These are phyloP conservation scores for Allomyces macrogynus DNA, from an alignment of 192 early-diverging fungal genomes.

Conservation along the genomic window DNA sequence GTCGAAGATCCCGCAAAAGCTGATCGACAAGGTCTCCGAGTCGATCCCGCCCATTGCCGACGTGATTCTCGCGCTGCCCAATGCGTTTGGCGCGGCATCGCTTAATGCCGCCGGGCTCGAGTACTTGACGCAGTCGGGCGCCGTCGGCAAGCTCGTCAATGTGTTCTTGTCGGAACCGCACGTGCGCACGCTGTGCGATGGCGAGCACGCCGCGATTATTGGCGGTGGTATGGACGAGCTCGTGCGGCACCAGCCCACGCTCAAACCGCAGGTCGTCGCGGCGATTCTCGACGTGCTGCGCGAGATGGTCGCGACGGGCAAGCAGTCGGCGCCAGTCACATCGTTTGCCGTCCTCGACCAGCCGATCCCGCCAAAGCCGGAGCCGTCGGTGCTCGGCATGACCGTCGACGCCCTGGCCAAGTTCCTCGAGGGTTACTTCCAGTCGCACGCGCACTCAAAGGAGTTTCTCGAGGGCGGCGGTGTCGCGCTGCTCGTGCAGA, in stretches of 20 bases:
- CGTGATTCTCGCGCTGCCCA: conserved; percentile 56
- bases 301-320: conserved; percentile 27
- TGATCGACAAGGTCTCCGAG: conserved; percentile 44
- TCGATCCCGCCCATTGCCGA: conserved; percentile 66
- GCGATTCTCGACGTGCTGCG: conserved; percentile 43
- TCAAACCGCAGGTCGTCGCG: conserved; percentile 55
- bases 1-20: conserved; percentile 57
- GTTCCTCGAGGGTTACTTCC: conserved; percentile 73
- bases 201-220: conserved; percentile 60
- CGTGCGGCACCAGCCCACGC: conserved; percentile 77
- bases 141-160: conserved; percentile 50
- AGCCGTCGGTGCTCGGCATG: conserved; percentile 15
- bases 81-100: conserved; percentile 89
- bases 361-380: background rate
- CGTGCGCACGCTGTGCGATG: conserved; percentile 54
- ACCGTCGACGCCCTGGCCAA: conserved; percentile 17
- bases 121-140: conserved; percentile 47
- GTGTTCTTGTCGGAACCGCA: conserved; percentile 57
- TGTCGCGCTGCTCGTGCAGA: conserved; percentile 34
- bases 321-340: too few species aligned
- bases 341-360: too few species aligned
- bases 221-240: conserved; percentile 85
- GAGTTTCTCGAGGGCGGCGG: conserved; percentile 49
- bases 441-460: conserved; percentile 46
- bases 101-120: conserved; percentile 74